Evolutionary conservation across 179 eudicot genomes (phyloP).

Genomic region (Spergularia azorica): DNA sequence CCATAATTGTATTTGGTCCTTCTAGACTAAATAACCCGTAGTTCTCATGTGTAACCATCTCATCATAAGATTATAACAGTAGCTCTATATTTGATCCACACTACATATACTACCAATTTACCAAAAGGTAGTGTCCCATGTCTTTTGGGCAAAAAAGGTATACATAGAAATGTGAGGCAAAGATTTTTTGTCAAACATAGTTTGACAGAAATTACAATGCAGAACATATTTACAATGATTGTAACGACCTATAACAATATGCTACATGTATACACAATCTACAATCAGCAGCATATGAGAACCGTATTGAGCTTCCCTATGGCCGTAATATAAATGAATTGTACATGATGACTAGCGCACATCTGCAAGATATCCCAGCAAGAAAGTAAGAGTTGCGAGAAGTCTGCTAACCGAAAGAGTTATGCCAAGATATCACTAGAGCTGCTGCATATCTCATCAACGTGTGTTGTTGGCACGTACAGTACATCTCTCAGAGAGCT

Average conservation of each 20-base stretch:
- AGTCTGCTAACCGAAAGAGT: constrained; percentile 3
- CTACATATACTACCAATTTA: no score
- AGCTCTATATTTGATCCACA: no score
- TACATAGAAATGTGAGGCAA: neutral
- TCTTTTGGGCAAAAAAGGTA: no score
- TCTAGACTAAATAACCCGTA: no score
- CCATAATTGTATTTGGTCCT: no score
- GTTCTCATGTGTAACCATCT: no score
- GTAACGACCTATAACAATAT: neutral
- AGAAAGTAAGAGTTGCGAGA: neutral
- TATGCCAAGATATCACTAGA: constrained; percentile 40
- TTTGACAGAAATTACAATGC: constrained; percentile 24
- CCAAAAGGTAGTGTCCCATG: no score
- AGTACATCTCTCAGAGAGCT: constrained; percentile 69
- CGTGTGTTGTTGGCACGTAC: constrained; percentile 75
- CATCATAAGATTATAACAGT: no score
- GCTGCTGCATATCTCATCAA: constrained; percentile 63
- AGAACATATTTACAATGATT: constrained; percentile 23
- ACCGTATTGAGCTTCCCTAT: constrained; percentile 7
- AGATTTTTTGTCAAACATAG: constrained; percentile 10
- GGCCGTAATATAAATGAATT: constrained; percentile 11
- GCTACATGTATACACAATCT: constrained; percentile 22
- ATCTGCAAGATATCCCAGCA: neutral
- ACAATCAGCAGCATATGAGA: neutral
- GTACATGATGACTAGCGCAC: neutral